These are phyloP conservation scores for Jasminum sambac DNA, from an alignment of 257 asterid species.

Conservation along the genomic window DNA sequence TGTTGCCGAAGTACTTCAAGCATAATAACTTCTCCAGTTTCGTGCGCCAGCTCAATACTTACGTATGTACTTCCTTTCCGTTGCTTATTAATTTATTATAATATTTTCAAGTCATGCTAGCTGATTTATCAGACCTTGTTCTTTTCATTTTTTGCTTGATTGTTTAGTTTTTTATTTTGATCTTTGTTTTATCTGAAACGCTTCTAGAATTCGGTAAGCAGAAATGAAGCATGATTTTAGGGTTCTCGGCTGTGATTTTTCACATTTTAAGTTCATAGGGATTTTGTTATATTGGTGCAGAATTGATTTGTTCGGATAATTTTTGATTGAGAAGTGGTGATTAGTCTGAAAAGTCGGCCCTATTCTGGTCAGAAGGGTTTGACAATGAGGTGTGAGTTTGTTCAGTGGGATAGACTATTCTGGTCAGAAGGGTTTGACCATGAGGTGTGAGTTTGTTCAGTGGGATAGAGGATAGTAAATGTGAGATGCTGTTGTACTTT, in stretches of 20 bases:
- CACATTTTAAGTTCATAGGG: neutral
- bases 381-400: neutral
- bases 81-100: neutral
- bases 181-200: neutral
- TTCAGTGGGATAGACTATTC: neutral
- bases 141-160: neutral
- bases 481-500: neutral
- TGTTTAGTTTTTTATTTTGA: neutral
- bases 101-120: neutral
- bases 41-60: conserved; percentile 64
- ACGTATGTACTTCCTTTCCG: conserved; percentile 31
- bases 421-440: neutral
- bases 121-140: neutral
- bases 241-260: neutral
- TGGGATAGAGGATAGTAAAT: neutral
- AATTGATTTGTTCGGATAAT: no score
- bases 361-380: neutral
- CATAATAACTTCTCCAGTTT: conserved; percentile 85
- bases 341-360: no score
- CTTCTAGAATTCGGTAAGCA: neutral
- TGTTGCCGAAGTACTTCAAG: conserved; percentile 77
- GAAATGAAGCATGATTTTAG: conserved; percentile 1
- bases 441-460: neutral
- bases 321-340: no score
- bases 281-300: neutral